Conservation (phyloP, 2,329 filamentous ascomycete genomes). For the Ophiostoma tasmaniense region DNA sequence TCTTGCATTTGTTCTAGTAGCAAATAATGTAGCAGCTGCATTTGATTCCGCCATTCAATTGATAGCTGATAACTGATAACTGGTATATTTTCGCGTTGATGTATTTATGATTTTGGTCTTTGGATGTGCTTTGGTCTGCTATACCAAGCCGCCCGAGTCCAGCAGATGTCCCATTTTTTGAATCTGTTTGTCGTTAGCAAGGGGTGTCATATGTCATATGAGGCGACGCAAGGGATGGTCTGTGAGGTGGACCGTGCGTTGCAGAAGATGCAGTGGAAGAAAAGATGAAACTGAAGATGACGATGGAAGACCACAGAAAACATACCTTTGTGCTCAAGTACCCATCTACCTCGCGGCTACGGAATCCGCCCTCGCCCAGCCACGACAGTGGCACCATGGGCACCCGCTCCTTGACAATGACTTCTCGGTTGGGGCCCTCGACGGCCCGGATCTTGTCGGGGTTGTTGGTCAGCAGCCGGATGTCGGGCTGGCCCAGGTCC, state of each 20-base stretch:
- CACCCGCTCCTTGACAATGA: conserved; percentile 80
- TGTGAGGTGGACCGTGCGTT: no score
- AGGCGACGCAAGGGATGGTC: neutral
- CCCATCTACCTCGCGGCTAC: conserved; percentile 80
- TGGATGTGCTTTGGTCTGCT: neutral
- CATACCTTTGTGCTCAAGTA: conserved; percentile 91
- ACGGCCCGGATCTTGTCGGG: conserved; percentile 94
- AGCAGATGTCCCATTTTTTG: conserved; percentile 83
- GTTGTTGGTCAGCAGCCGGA: conserved; percentile 88
- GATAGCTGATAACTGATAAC: no score
- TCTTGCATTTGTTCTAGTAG: no score
- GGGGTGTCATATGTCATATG: neutral
- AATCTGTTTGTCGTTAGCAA: conserved; percentile 44
- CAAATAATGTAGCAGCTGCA: no score
- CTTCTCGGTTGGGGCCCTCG: conserved; percentile 80
- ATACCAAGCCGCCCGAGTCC: conserved; percentile 33
- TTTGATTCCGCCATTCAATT: no score
- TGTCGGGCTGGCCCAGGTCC: conserved; percentile 71
- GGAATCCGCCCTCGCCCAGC: conserved; percentile 76
- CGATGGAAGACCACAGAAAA: neutral
- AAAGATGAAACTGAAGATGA: neutral
- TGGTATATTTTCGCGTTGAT: no score
- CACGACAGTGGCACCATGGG: conserved; percentile 94
- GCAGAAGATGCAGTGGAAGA: neutral
- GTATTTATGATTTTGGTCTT: neutral